A percentile compares a stretch with the other conserved stretches of the same genome.
Evolutionary conservation across 331 rosid genomes (phyloP).

Genomic region (Malus hybrid): DNA sequence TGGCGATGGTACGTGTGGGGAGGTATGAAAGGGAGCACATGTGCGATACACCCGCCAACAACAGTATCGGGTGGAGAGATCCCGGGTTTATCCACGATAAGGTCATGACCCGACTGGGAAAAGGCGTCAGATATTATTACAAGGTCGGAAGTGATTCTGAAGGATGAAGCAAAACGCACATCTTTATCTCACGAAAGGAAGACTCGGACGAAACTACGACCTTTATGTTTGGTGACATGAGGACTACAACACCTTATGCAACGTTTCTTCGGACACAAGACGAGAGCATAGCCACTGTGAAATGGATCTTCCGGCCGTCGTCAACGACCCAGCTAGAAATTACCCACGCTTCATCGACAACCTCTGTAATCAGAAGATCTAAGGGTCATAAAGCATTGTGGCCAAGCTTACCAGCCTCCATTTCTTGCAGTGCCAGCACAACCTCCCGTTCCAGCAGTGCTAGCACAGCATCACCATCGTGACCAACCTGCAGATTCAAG

Average conservation of each 20-base stretch:
- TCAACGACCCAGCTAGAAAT: too few species aligned
- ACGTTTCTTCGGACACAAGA: constrained; percentile 80
- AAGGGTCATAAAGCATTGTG: too few species aligned
- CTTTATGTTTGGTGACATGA: constrained; percentile 94
- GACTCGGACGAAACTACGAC: constrained; percentile 77
- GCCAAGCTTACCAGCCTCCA: too few species aligned
- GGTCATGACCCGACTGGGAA: constrained; percentile 43
- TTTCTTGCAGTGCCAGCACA: too few species aligned
- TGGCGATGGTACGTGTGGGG: constrained; percentile 42
- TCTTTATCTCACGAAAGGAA: constrained; percentile 56
- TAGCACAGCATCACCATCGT: too few species aligned
- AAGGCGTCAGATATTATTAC: constrained; percentile 56
- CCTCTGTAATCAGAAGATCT: too few species aligned
- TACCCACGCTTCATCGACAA: too few species aligned
- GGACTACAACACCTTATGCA: constrained; percentile 62
- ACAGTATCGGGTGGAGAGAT: constrained; percentile 77
- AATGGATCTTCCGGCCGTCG: constrained; percentile 61
- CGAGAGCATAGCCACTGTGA: constrained; percentile 74
- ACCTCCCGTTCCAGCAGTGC: too few species aligned
- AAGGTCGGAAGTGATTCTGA: constrained; percentile 78
- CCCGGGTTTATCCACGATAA: constrained; percentile 81
- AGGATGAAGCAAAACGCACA: constrained; percentile 72
- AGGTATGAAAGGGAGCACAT: constrained; percentile 71
- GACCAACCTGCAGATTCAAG: too few species aligned
- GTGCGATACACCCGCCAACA: constrained; percentile 83